Evolutionary conservation across 768 basidiomycete genomes (phyloP), one percentile per base, ranked within the genome.

Genomic region (Pholiota microspora): DNA sequence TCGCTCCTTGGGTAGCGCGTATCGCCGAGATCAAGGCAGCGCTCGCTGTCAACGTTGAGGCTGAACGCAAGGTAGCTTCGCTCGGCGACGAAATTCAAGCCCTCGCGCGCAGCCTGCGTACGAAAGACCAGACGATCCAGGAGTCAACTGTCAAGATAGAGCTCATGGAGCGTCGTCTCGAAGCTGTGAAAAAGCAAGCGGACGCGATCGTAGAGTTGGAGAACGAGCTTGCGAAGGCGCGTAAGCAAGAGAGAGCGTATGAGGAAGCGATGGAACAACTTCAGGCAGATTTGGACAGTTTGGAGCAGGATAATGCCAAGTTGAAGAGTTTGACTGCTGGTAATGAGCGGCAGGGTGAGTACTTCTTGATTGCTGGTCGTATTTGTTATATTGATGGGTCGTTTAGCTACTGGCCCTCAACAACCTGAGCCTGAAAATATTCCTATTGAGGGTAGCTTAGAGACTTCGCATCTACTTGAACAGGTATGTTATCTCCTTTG

Each of bases 261-360:
- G 90, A 93, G 67, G 94, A 96, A 62, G 92, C 94, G 2, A 89
- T 98, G 78, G 94, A 95, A 60, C 92, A 93, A 63, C 70, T 98
- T 8, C 94, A 96, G 65, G 81, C 84, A 1, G 96, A 99, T 62
- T 72, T 97, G 58, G 94, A 97, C 67, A 67, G 77, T 0, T 73
- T 95, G 49, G 93, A 95, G 69, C 86, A 92, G 67, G 95, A 98
- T 62, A 93, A 93, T 67, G 82, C 76, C 3, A 92, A 88, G 69
- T 74, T 98, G 60, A 93, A 91, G 76, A 73, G 80, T 3, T 68
- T 83, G 63, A 79, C 81, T 29, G 82, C 78, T 59, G 79, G 74
- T n/a, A 78, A 83, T 45, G 90, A 92, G 68, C 79, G 84, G 59
- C 88, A 89, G 73, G 77, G 92, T 89, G 63, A 51, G 82, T 59